phyloP scores from a whole-genome alignment of 1,139 yeast genomes.

The Yamadazyma dendronema region DNA sequence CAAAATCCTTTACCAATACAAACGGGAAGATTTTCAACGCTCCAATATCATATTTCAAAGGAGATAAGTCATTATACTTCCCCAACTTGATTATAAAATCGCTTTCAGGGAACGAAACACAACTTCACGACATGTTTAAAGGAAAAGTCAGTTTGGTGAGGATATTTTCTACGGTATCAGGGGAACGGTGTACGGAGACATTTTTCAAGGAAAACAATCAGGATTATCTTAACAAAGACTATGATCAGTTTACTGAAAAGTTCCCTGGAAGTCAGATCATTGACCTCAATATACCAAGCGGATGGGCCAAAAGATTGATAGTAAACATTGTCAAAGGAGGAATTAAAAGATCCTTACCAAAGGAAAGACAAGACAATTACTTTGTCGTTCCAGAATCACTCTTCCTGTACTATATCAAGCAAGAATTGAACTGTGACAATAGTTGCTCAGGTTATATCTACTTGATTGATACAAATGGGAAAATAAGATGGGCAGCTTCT shows the following conservation, averaged over 20 bases:
- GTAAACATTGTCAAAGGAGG: constrained; percentile 52
- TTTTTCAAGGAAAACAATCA: constrained; percentile 50
- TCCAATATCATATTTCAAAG: constrained; percentile 72
- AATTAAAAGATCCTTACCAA: constrained; percentile 42
- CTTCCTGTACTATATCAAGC: constrained; percentile 58
- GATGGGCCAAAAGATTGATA: constrained; percentile 61
- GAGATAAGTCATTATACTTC: constrained; percentile 75
- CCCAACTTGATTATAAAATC: constrained; percentile 76
- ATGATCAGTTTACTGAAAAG: constrained; percentile 26
- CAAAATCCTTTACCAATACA: constrained; percentile 74
- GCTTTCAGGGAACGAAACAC: constrained; percentile 40
- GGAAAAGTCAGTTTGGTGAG: constrained; percentile 64
- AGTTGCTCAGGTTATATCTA: constrained; percentile 82
- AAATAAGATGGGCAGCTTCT: constrained; percentile 89
- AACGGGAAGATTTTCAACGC: constrained; percentile 83
- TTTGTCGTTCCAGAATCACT: constrained; percentile 63
- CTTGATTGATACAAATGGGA: constrained; percentile 68
- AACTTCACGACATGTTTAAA: constrained; percentile 35
- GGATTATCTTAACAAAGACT: constrained; percentile 34
- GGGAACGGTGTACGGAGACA: constrained; percentile 64
- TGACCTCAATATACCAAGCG: constrained; percentile 74
- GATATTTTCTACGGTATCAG: constrained; percentile 67
- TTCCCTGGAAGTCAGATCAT: constrained; percentile 64
- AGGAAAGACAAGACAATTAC: constrained; percentile 55
- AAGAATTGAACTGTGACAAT: constrained; percentile 65